These are phyloP conservation scores for Teunomyces panamensis DNA, from an alignment of 805 yeast genomes.

Conservation along the genomic window DNA sequence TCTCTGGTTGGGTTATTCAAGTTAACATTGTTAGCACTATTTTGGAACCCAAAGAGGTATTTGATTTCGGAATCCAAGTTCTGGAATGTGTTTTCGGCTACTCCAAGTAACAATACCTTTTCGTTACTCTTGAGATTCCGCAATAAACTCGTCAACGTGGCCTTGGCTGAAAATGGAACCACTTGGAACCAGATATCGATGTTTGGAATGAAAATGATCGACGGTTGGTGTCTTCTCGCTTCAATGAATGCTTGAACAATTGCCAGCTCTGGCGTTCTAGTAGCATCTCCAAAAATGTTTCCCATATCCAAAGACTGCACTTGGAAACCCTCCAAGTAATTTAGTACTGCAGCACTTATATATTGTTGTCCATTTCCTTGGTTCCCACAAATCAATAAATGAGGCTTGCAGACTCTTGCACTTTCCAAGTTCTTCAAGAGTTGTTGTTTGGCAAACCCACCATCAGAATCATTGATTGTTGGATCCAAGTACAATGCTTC, in stretches of 20 bases:
- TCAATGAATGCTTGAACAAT: conserved; percentile 82
- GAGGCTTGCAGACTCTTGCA: conserved; percentile 77
- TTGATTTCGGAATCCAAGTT: conserved; percentile 47
- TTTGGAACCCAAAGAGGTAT: conserved; percentile 56
- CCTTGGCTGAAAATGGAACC: conserved; percentile 64
- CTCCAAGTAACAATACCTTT: conserved; percentile 68
- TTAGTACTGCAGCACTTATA: conserved; percentile 75
- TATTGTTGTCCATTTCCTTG: conserved; percentile 87
- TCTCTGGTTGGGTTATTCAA: conserved; percentile 40
- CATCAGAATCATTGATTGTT: conserved; percentile 53
- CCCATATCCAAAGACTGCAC: conserved; percentile 84
- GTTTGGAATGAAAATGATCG: conserved; percentile 80
- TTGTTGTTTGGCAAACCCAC: conserved; percentile 69
- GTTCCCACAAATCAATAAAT: conserved; percentile 68
- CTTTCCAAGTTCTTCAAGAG: conserved; percentile 46
- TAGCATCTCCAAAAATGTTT: conserved; percentile 70
- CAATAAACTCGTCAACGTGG: conserved; percentile 68
- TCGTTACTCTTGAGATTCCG: conserved; percentile 70
- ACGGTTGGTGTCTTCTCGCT: conserved; percentile 85
- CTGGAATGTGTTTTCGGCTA: conserved; percentile 50
- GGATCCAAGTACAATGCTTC: conserved; percentile 67
- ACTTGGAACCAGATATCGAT: conserved; percentile 72
- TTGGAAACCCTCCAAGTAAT: conserved; percentile 83
- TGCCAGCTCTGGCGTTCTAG: conserved; percentile 78
- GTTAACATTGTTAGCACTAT: conserved; percentile 43